Evolutionary conservation across 441 rosid genomes (phyloP).

Genomic region (Erysimum cheiri): DNA sequence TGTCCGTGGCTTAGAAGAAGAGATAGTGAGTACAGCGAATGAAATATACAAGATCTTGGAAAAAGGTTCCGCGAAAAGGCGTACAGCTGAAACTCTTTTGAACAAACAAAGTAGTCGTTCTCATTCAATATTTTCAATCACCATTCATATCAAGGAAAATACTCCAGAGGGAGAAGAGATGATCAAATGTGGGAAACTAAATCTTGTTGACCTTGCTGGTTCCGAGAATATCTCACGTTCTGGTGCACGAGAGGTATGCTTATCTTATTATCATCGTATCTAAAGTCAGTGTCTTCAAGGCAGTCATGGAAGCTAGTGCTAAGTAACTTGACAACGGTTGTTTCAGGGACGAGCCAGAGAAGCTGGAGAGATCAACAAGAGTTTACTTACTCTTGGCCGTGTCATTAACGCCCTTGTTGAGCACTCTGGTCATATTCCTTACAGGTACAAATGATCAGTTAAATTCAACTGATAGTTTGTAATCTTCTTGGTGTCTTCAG

Average conservation of each 20-base stretch:
- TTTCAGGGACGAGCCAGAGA: constrained; percentile 98
- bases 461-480: constrained; percentile 14
- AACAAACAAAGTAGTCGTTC: constrained; percentile 99
- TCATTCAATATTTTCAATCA: constrained; percentile 95
- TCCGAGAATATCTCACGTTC: constrained; percentile 98
- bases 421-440: constrained; percentile 98
- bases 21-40: constrained; percentile 90
- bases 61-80: constrained; percentile 96
- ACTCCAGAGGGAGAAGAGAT: constrained; percentile 99
- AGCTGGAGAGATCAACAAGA: constrained; percentile 98
- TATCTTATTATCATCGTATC: constrained; percentile 17
- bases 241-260: constrained; percentile 91
- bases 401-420: constrained; percentile 96
- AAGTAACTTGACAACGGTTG: constrained; percentile 30
- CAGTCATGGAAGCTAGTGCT: constrained; percentile 19
- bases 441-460: constrained; percentile 60
- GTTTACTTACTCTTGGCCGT: constrained; percentile 98
- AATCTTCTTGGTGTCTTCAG: constrained; percentile 14
- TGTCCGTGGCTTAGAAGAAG: constrained; percentile 97
- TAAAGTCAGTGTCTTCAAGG: constrained; percentile 9
- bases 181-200: constrained; percentile 96
- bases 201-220: constrained; percentile 99
- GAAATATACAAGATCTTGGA: constrained; percentile 96
- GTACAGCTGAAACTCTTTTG: constrained; percentile 98
- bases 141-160: constrained; percentile 93